Conservation (phyloP, 2,329 filamentous ascomycete species). For the Macroventuria anomochaeta region DNA sequence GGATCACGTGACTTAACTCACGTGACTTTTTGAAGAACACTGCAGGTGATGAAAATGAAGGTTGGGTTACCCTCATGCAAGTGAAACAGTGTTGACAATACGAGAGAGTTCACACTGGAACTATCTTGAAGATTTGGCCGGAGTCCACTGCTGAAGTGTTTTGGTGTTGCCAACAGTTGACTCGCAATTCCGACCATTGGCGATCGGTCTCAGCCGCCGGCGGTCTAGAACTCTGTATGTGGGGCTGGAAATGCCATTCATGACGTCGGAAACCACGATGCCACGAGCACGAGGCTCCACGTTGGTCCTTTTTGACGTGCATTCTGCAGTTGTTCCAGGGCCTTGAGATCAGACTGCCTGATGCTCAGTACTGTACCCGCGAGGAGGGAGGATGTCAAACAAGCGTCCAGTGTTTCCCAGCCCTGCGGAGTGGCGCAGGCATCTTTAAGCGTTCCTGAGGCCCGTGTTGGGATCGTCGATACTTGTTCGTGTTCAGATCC, state of each 20-base stretch:
- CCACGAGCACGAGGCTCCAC: conserved; percentile 11
- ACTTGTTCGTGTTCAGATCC: conserved; percentile 5
- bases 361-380: background rate
- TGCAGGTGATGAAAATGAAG: background rate
- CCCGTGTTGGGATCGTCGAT: conserved; percentile 15
- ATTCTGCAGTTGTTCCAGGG: background rate
- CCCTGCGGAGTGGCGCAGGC: background rate
- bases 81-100: background rate
- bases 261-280: conserved; percentile 3
- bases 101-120: too few relatives aligned
- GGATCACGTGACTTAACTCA: background rate
- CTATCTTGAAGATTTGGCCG: too few relatives aligned
- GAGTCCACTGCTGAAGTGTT: background rate
- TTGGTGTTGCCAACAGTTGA: conserved; percentile 10
- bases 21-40: background rate
- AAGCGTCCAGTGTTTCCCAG: background rate
- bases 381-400: background rate
- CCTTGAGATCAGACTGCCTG: background rate
- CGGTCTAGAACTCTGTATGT: conserved; percentile 4
- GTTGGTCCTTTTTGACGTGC: background rate
- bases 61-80: background rate
- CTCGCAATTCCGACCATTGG: background rate
- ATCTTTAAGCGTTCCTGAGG: background rate
- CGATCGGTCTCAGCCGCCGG: background rate
- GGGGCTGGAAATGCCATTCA: background rate